phyloP scores from a whole-genome alignment of 768 basidiomycete species.

The Boletellus ananas region DNA sequence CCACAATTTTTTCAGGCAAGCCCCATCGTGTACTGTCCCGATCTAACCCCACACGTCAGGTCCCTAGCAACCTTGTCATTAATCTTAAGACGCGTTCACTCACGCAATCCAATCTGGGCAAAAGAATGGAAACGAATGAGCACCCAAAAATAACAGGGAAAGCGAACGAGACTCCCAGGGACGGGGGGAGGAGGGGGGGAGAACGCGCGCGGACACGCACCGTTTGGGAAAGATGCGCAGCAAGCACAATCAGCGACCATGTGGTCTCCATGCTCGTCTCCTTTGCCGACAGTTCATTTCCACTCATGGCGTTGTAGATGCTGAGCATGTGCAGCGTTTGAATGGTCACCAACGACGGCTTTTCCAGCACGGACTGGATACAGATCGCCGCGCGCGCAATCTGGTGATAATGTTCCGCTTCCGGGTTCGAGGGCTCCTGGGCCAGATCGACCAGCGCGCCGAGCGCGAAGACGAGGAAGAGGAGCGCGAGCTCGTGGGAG shows the following conservation, averaged over 20 bases:
- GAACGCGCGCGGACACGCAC: constrained; percentile 35
- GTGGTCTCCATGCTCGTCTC: constrained; percentile 73
- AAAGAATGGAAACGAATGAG: constrained; percentile 16
- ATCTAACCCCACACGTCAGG: constrained; percentile 34
- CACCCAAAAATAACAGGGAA: background rate
- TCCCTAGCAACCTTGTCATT: constrained; percentile 1
- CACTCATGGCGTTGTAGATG: constrained; percentile 68
- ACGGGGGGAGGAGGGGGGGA: too few relatives aligned
- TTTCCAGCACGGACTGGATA: constrained; percentile 65
- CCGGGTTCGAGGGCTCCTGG: constrained; percentile 28
- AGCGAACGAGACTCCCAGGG: background rate
- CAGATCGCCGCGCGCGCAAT: constrained; percentile 62
- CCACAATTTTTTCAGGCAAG: constrained; percentile 57
- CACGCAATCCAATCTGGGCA: constrained; percentile 64
- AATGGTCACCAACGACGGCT: constrained; percentile 66
- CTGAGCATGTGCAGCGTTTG: constrained; percentile 67
- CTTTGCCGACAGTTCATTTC: constrained; percentile 48
- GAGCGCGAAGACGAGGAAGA: constrained; percentile 50
- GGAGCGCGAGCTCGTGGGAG: constrained; percentile 46
- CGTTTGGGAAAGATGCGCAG: constrained; percentile 61
- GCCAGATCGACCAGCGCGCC: constrained; percentile 44
- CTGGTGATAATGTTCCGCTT: constrained; percentile 66
- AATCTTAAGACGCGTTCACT: constrained; percentile 28
- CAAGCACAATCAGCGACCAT: constrained; percentile 63
- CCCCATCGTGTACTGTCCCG: constrained; percentile 66